Percentiles rank a stretch among this genome's conserved stretches.
These are phyloP conservation scores for Parietichytrium sp. DNA, from an alignment of 108 stramenopile species.

Conservation along the genomic window DNA sequence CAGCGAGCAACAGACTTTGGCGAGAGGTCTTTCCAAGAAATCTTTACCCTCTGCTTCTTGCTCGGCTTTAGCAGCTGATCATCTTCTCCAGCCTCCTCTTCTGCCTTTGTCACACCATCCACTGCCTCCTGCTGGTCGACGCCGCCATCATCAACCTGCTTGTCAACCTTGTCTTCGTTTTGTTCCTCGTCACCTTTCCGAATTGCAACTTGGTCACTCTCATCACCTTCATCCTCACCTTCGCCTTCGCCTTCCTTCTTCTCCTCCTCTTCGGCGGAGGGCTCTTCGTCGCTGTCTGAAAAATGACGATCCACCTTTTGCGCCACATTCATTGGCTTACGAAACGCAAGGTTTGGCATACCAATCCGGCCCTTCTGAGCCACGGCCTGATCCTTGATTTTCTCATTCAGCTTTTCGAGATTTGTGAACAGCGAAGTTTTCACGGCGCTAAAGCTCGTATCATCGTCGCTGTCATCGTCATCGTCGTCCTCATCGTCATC, in stretches of 20 bases:
- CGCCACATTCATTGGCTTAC: not conserved
- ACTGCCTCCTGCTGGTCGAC: not conserved
- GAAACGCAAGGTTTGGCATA: constrained; percentile 24
- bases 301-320: constrained; percentile 34
- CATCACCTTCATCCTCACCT: constrained; percentile 53
- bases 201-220: constrained; percentile 24
- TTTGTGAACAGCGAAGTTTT: not conserved
- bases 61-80: not conserved
- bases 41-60: not conserved
- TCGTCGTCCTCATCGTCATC: not conserved
- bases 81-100: not conserved
- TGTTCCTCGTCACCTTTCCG: not conserved
- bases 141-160: not conserved
- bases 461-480: not conserved
- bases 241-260: constrained; percentile 70
- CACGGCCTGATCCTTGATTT: not conserved
- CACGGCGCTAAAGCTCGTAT: not conserved
- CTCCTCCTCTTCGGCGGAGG: constrained; percentile 63
- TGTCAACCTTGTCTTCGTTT: not conserved
- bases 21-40: not conserved
- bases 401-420: not conserved
- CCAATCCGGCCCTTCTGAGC: not conserved
- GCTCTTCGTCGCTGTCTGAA: not conserved
- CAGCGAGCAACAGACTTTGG: too few relatives aligned
- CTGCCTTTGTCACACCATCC: not conserved